Conservation (phyloP, 1,284 basidiomycete genomes). For the Cutaneotrichosporon spelunceum region DNA sequence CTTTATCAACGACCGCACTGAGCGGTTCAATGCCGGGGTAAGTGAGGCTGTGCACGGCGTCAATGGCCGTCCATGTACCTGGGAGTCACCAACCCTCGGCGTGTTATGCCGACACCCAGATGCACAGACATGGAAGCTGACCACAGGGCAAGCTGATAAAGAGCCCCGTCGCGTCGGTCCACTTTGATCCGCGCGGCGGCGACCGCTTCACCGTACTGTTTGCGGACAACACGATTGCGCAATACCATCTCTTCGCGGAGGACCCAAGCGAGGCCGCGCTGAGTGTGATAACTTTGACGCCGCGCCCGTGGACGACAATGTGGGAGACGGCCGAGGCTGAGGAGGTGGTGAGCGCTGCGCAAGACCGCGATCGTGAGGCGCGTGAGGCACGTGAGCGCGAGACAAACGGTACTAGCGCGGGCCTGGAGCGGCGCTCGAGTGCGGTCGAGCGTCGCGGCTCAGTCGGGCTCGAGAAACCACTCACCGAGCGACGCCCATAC, state of each 20-base stretch:
- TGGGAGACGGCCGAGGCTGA: slow-evolving; percentile 26
- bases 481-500: slow-evolving; percentile 11
- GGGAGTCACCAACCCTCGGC: not conserved
- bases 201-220: slow-evolving; percentile 88
- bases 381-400: not conserved
- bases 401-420: not conserved
- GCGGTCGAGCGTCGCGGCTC: slow-evolving; percentile 5
- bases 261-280: slow-evolving; percentile 34
- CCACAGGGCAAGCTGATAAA: slow-evolving; percentile 69
- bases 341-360: slow-evolving; percentile 4
- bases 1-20: slow-evolving; percentile 69
- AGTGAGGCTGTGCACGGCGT: slow-evolving; percentile 28
- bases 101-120: not conserved
- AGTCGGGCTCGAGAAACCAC: not conserved
- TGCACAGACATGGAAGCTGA: not conserved
- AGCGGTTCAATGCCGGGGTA: slow-evolving; percentile 86
- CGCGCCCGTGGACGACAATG: slow-evolving; percentile 39
- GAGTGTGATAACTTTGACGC: slow-evolving; percentile 24
- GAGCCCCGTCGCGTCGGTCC: slow-evolving; percentile 75
- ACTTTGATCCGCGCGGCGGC: slow-evolving; percentile 82
- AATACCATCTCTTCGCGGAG: slow-evolving; percentile 47
- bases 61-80: not conserved
- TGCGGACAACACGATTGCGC: slow-evolving; percentile 58
- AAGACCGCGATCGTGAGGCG: not conserved
- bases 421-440: not conserved